These are phyloP conservation scores for Cotoneaster glaucophyllus DNA, from an alignment of 306 rosid genomes.

Conservation along the genomic window DNA sequence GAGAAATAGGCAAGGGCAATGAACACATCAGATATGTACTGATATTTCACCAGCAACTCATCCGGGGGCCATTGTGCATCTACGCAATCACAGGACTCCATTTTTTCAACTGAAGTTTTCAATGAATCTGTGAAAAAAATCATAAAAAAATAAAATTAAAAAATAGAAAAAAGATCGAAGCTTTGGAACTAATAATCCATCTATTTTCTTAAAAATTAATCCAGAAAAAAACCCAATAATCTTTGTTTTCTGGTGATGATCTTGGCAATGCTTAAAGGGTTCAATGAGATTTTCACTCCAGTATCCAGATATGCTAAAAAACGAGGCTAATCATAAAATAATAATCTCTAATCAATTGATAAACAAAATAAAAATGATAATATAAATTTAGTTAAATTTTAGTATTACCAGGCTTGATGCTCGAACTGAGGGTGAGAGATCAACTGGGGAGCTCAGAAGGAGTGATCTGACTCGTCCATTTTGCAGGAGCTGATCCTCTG, in stretches of 20 bases:
- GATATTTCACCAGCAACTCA: slow-evolving; percentile 91
- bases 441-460: slow-evolving; percentile 11
- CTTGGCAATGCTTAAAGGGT: background rate
- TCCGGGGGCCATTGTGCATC: slow-evolving; percentile 76
- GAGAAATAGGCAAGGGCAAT: slow-evolving; percentile 93
- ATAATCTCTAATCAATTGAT: background rate
- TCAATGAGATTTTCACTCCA: background rate
- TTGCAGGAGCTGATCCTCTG: background rate
- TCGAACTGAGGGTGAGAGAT: slow-evolving; percentile 7
- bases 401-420: slow-evolving; percentile 1
- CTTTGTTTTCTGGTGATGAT: background rate
- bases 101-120: slow-evolving; percentile 15
- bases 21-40: slow-evolving; percentile 75
- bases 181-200: background rate
- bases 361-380: background rate
- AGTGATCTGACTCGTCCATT: slow-evolving; percentile 16
- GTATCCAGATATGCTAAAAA: background rate
- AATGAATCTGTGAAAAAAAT: slow-evolving; percentile 35
- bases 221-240: background rate
- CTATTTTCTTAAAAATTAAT: background rate
- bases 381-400: background rate
- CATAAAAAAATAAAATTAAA: background rate
- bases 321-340: background rate
- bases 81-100: slow-evolving; percentile 85
- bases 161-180: background rate